Percentiles rank a stretch among this genome's conserved stretches.
phyloP scores from a whole-genome alignment of 2,329 filamentous ascomycete species.

The Neonectria coccinea region DNA sequence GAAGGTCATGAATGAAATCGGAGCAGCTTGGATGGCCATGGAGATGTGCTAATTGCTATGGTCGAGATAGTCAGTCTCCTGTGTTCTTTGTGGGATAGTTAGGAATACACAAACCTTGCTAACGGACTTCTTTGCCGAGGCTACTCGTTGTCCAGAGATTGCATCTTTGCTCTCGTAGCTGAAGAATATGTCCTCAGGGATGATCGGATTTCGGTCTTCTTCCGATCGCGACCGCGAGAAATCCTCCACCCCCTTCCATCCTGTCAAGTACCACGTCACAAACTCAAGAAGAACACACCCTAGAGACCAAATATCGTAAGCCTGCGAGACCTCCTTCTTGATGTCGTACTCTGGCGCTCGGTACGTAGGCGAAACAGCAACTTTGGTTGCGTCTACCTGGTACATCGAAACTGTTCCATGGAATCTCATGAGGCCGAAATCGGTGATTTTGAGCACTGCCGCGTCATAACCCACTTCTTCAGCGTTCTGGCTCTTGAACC shows the following conservation, averaged over 20 bases:
- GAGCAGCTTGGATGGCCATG: neutral
- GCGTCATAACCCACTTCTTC: neutral
- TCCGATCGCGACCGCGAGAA: neutral
- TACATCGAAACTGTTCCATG: slow-evolving; percentile 5
- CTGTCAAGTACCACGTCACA: slow-evolving; percentile 8
- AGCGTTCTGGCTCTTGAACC: neutral
- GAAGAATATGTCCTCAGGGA: neutral
- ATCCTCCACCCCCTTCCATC: neutral
- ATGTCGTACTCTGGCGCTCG: slow-evolving; percentile 23
- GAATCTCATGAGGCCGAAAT: slow-evolving; percentile 24
- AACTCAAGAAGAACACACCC: slow-evolving; percentile 26
- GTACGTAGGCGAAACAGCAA: slow-evolving; percentile 2
- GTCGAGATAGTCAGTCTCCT: neutral
- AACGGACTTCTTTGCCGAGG: neutral
- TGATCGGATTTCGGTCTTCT: neutral
- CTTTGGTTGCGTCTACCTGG: neutral
- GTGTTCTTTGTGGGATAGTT: neutral
- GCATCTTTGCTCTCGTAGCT: neutral
- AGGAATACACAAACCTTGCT: neutral
- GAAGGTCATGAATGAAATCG: neutral
- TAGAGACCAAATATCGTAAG: slow-evolving; percentile 26
- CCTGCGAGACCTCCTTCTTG: neutral
- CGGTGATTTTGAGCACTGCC: slow-evolving; percentile 18
- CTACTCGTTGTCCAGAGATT: neutral
- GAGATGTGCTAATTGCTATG: neutral